Evolutionary conservation across 352 stramenopile species (phyloP).

Genomic region (Phytophthora kernoviae): DNA sequence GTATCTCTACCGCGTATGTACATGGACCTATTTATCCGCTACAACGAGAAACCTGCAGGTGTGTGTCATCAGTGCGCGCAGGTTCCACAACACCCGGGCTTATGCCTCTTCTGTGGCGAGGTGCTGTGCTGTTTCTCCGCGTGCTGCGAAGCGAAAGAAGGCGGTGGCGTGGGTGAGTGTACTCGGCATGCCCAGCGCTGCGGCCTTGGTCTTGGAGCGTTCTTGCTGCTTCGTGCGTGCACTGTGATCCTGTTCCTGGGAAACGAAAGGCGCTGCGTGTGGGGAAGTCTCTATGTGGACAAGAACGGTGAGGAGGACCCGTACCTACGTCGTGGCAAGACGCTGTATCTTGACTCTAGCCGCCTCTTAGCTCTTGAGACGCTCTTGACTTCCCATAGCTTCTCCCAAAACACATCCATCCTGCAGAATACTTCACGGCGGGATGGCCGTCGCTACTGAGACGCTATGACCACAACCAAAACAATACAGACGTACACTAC

Average conservation of each 20-base stretch:
- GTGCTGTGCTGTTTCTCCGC: constrained; percentile 80
- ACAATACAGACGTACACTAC: constrained; percentile 9
- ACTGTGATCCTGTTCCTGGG: constrained; percentile 86
- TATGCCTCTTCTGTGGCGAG: constrained; percentile 79
- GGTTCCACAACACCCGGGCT: constrained; percentile 67
- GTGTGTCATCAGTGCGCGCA: constrained; percentile 64
- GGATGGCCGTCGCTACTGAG: constrained; percentile 80
- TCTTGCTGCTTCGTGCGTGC: constrained; percentile 76
- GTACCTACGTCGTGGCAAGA: constrained; percentile 78
- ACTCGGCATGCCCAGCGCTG: constrained; percentile 74
- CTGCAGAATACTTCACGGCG: constrained; percentile 76
- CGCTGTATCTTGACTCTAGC: constrained; percentile 66
- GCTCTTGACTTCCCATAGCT: constrained; percentile 76
- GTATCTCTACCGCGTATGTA: constrained; percentile 71
- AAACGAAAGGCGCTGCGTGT: constrained; percentile 81
- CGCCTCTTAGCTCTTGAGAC: constrained; percentile 64
- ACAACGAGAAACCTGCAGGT: constrained; percentile 67
- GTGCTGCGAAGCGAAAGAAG: constrained; percentile 62
- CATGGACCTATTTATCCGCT: constrained; percentile 84
- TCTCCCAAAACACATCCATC: constrained; percentile 79
- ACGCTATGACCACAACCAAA: constrained; percentile 1
- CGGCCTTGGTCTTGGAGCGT: constrained; percentile 61
- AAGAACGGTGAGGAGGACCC: constrained; percentile 87
- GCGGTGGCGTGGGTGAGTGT: constrained; percentile 70
- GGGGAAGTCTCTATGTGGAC: constrained; percentile 85